phyloP scores from a whole-genome alignment of 306 rosid genomes.

The Hippophae tibetana region DNA sequence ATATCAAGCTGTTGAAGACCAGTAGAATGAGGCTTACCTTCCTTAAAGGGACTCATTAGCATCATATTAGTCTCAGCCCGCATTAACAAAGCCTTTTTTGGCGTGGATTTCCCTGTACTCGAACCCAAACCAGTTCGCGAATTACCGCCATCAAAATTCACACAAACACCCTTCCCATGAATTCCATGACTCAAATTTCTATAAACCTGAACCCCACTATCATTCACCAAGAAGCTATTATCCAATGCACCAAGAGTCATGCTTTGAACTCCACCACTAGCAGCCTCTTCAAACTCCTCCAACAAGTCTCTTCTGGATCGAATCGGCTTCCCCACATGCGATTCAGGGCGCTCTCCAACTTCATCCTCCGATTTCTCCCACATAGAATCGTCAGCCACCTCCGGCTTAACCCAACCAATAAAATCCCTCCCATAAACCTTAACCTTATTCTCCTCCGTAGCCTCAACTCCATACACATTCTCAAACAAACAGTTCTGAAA shows the following conservation, averaged over 20 bases:
- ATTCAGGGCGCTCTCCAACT: constrained; percentile 22
- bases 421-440: constrained; percentile 84
- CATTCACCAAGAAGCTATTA: constrained; percentile 71
- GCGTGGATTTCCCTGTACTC: constrained; percentile 22
- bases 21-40: constrained; percentile 52
- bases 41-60: constrained; percentile 70
- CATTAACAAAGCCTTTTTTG: constrained; percentile 65
- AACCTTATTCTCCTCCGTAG: constrained; percentile 69
- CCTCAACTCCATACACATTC: constrained; percentile 50
- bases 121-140: constrained; percentile 21
- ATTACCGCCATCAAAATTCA: constrained; percentile 39
- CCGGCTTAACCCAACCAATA: constrained; percentile 80
- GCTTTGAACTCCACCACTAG: constrained; percentile 80
- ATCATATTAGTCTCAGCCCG: constrained; percentile 85
- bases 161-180: constrained; percentile 71
- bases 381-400: constrained; percentile 70
- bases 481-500: constrained; percentile 65
- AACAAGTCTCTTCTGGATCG: constrained; percentile 38
- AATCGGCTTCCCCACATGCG: constrained; percentile 17
- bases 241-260: constrained; percentile 71
- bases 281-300: constrained; percentile 82
- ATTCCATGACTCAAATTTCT: constrained; percentile 59
- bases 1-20: constrained; percentile 74
- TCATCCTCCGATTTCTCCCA: constrained; percentile 68
- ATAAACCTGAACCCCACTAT: constrained; percentile 66